Base-by-base conservation (phyloP, 768 basidiomycete species). In the Dioszegia crocea region DNA sequence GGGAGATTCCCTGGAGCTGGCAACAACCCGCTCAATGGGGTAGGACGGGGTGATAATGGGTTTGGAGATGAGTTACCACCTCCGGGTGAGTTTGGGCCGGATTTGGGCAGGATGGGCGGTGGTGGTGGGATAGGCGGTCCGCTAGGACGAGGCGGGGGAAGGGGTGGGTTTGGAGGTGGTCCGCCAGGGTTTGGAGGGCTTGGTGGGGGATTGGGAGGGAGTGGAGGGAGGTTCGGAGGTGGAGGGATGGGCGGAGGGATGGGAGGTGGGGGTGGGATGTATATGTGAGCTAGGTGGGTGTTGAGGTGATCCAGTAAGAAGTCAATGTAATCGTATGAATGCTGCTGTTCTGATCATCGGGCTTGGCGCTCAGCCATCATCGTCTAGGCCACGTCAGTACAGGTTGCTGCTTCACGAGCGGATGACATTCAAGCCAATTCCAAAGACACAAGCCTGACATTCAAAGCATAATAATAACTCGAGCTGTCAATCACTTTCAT, bases 21-120 rank as follows among this genome's bases (percentile, higher is more conserved):
- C 5, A 64, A 67, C 21, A 70, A 68, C 56, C 71, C 71, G 17
- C 36, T 73, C 16, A 64, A 62, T 24, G 68, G 68, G 8, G 49
- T 53, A 27, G 74, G 72, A 1, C 41, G 65, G 29, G 66, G 70
- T 24, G 71, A 70, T 64, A 50, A 59, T 19, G 70, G 65, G 30
- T 73, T 60, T 46, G 70, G 70, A 6, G 75, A 76, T 41, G 75
- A 76, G 59, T 47, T 76, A 56, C 67, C 69, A 0, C 75, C 75
- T 19, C 75, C 75, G 0, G 75, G 75, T 24, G 71, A 73, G 40
- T 64, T 62, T 55, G 75, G 75, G 11, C 75, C 75, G 2, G 75
- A 76, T 60, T 16, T 76, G 24, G 68, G 75, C 6, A 36, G 70
- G 44, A 41, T 66, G 43, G 58, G 65, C 23, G 47, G 31, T 33